phyloP scores from a whole-genome alignment of 768 basidiomycete genomes.

The Podaxis pistillaris region DNA sequence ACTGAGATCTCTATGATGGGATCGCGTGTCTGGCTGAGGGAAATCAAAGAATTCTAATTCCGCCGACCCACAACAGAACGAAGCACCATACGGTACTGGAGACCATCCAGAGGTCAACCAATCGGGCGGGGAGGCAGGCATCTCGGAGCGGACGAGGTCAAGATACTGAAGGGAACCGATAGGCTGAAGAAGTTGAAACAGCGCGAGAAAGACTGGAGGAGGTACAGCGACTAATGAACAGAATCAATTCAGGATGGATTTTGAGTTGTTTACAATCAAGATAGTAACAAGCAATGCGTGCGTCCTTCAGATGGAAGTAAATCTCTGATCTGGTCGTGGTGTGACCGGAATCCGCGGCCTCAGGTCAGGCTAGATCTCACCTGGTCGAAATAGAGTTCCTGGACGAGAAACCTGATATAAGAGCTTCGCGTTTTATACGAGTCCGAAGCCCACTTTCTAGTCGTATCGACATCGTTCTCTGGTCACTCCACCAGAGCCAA shows the following conservation, averaged over 20 bases:
- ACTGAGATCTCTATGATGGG: constrained; percentile 11
- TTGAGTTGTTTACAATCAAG: constrained; percentile 12
- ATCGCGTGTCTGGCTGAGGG: constrained; percentile 20
- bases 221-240: constrained; percentile 16
- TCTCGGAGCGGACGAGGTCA: constrained; percentile 45
- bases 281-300: constrained; percentile 3
- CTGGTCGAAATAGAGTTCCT: constrained; percentile 27
- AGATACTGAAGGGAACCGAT: constrained; percentile 40
- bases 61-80: constrained; percentile 42
- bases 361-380: constrained; percentile 19
- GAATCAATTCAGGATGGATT: constrained; percentile 18
- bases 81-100: constrained; percentile 36
- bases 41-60: constrained; percentile 38
- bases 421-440: constrained; percentile 14
- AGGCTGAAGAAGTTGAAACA: constrained; percentile 30
- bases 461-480: constrained; percentile 3
- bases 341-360: constrained; percentile 30
- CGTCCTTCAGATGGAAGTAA: constrained; percentile 16
- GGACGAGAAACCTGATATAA: constrained; percentile 24
- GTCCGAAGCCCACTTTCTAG: constrained; percentile 8
- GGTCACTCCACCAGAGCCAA: not conserved
- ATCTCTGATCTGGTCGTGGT: constrained; percentile 27
- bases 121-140: constrained; percentile 43
- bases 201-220: constrained; percentile 31
- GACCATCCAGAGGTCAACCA: constrained; percentile 29